Base-by-base conservation (phyloP, 345 rosid genomes). In the Triadica sebifera region DNA sequence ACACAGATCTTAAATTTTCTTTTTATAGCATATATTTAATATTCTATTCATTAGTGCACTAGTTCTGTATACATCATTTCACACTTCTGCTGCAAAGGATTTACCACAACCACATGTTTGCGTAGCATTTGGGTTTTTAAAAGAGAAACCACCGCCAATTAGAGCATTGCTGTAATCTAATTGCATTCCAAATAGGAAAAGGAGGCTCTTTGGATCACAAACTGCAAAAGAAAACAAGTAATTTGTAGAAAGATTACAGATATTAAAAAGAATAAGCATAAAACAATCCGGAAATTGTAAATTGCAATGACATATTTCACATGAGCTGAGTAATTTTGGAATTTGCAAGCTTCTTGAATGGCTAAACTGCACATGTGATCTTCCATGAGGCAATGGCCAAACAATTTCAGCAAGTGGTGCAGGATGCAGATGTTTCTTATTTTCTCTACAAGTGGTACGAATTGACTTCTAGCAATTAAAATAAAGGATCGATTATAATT, bases 141-240 rank as follows among this genome's bases (percentile, higher is more conserved):
- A 94, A 62, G 90, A 86, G 86, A 94, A 94, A 80, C 98, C 98
- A 61, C 98, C 98, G 49, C 98, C 97, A 25, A 94, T 94, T 29
- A 94, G 92, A 69, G 98, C 97, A 67, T 92, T 86, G 8, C 97
- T 94, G 85, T 92, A 91, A 82, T 94, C 98, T 74, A 94, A 80
- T 77, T 92, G 97, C 98, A 94, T 92, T 16, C 97, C 98, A 10
- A 81, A 94, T 53, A 94, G 22, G 80, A 91, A 94, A 13, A 94
- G 98, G 65, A 94, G 95, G 86, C 98, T 94, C 87, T 94, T 94
- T 1, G 98, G 97, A 90, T 94, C 98, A 83, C 95, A 90, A 73
- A 94, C 98, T 94, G 94, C 89, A 85, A 78, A 72, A 77, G n/a
- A 45, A 75, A 69, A 24, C 2, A 7, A 53, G 45, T 12, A 60